Evolutionary conservation across 148 eudicot genomes (phyloP).

Genomic region (Rhododendron simsii): DNA sequence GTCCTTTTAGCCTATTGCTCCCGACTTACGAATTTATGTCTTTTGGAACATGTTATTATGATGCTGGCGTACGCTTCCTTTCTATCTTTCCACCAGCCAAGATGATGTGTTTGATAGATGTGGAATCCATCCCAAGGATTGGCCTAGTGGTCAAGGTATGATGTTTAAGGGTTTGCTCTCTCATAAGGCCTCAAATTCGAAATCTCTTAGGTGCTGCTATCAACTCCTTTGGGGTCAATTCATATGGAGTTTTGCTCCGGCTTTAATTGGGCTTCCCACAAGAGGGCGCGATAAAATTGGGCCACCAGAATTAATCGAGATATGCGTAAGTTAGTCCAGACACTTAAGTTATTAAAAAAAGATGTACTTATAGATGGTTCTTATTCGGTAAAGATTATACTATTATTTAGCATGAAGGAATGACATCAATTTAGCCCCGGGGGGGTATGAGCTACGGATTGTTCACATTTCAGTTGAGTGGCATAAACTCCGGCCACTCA

Average conservation of each 20-base stretch:
- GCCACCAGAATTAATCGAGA: background rate
- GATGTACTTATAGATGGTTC: background rate
- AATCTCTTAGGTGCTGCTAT: no score
- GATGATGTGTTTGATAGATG: background rate
- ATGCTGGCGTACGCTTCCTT: background rate
- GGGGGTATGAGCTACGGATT: background rate
- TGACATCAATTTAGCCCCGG: background rate
- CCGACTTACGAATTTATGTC: background rate
- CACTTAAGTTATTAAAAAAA: background rate
- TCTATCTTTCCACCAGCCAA: background rate
- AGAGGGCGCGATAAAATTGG: background rate
- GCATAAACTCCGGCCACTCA: background rate
- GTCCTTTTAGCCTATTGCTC: background rate
- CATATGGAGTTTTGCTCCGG: no score
- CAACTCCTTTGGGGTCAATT: no score
- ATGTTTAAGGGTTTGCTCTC: no score
- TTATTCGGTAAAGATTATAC: background rate
- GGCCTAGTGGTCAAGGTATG: no score
- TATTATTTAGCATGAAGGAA: background rate
- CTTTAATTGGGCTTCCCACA: no score
- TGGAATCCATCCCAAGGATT: no score
- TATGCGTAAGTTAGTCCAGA: no score
- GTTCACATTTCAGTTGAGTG: background rate
- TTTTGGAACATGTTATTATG: background rate
- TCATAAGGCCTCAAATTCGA: no score